Conservation (phyloP, 164 flowering plant species). For the Berberis thunbergii region DNA sequence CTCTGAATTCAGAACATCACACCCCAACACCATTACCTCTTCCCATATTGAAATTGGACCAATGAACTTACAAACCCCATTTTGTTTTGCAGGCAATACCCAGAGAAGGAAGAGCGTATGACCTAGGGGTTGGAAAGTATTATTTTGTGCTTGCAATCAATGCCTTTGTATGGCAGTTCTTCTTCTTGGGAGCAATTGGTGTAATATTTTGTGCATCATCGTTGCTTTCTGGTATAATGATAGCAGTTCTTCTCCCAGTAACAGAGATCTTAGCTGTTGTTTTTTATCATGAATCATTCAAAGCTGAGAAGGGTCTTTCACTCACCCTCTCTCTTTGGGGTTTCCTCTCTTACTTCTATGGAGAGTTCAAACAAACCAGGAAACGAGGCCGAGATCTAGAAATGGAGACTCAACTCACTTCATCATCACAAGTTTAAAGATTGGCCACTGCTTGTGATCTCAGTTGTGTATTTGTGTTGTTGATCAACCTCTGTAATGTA, state of each 20-base stretch:
- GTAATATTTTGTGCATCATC: not conserved
- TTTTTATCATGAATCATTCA: not conserved
- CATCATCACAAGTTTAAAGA: not conserved
- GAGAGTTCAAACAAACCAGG: not conserved
- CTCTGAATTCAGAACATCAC: not conserved
- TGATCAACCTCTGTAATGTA: not conserved
- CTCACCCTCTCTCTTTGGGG: slow-evolving; percentile 1
- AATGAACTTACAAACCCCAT: not conserved
- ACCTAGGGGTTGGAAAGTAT: not conserved
- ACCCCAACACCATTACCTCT: not conserved
- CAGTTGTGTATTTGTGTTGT: not conserved
- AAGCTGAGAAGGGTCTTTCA: not conserved
- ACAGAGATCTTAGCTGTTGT: not conserved
- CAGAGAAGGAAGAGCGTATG: slow-evolving; percentile 1
- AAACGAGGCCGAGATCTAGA: not conserved
- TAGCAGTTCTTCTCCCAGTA: not conserved
- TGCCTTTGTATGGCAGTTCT: not conserved
- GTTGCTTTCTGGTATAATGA: slow-evolving; percentile 1
- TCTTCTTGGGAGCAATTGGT: not conserved
- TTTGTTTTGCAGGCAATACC: not conserved
- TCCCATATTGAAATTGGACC: not conserved
- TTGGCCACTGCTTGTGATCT: not conserved
- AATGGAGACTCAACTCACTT: not conserved
- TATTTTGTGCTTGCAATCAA: not conserved
- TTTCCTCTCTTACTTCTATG: slow-evolving; percentile 1